Evolutionary conservation across 176 grass and related monocot genomes (phyloP).

Genomic region (Thinopyrum elongatum): DNA sequence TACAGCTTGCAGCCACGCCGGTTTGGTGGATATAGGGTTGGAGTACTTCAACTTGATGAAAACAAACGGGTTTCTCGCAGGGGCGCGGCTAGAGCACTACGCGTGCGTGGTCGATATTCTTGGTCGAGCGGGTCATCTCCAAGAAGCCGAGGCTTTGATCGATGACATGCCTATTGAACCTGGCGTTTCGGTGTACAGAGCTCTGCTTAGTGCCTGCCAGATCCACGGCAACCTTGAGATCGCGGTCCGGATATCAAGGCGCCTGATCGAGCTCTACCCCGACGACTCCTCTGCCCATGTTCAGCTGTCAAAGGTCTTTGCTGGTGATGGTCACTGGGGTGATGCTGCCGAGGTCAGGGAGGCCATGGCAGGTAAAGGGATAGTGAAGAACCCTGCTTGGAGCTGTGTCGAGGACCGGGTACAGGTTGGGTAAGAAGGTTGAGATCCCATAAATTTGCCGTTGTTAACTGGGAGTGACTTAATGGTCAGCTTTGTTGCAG

Average conservation of each 20-base stretch:
- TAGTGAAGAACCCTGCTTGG: slow-evolving; percentile 30
- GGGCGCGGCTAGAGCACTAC: slow-evolving; percentile 34
- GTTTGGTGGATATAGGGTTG: slow-evolving; percentile 35
- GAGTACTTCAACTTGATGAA: slow-evolving; percentile 31
- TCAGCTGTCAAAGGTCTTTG: slow-evolving; percentile 43
- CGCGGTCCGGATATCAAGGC: neutral
- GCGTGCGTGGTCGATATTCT: slow-evolving; percentile 47
- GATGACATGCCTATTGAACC: slow-evolving; percentile 35
- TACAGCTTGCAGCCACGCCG: slow-evolving; percentile 38
- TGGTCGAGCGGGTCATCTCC: slow-evolving; percentile 39
- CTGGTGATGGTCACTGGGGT: slow-evolving; percentile 36
- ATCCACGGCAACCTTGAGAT: slow-evolving; percentile 41
- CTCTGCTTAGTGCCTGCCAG: slow-evolving; percentile 37
- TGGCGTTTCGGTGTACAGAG: slow-evolving; percentile 31
- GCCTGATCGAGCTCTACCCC: slow-evolving; percentile 32
- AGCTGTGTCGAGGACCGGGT: slow-evolving; percentile 28
- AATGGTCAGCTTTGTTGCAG: neutral
- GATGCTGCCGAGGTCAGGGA: slow-evolving; percentile 34
- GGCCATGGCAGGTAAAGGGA: slow-evolving; percentile 19
- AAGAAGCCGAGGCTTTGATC: slow-evolving; percentile 35
- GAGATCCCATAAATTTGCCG: neutral
- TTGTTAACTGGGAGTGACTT: neutral
- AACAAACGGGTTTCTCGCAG: neutral
- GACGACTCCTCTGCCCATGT: slow-evolving; percentile 40
- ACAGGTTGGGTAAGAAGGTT: neutral